Percentiles rank a stretch among this genome's conserved stretches.
phyloP scores from a whole-genome alignment of 2,329 filamentous ascomycete species.

The Venturiaceae sp. region DNA sequence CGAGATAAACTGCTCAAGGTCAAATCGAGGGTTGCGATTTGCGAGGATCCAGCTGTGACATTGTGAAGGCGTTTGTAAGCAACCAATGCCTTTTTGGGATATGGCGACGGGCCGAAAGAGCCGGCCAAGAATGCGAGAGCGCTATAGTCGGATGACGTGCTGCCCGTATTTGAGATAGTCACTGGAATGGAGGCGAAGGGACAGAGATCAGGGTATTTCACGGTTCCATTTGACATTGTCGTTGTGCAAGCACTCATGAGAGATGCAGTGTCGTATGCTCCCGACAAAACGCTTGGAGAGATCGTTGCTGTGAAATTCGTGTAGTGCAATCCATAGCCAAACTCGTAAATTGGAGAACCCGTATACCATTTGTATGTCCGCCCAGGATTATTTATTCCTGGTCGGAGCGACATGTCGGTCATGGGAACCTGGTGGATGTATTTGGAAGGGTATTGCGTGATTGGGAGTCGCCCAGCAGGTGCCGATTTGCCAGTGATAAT shows the following conservation, averaged over 20 bases:
- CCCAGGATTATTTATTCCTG: conserved; percentile 36
- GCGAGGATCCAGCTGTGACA: conserved; percentile 23
- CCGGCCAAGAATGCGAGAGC: conserved; percentile 41
- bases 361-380: conserved; percentile 52
- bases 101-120: conserved; percentile 38
- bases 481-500: conserved; percentile 40
- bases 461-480: conserved; percentile 44
- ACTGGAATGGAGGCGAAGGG: conserved; percentile 33
- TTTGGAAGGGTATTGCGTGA: conserved; percentile 45
- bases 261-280: conserved; percentile 8
- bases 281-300: not conserved
- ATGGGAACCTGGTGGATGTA: conserved; percentile 42
- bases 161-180: conserved; percentile 39
- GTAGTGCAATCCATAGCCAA: conserved; percentile 30
- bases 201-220: conserved; percentile 31
- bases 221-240: conserved; percentile 12
- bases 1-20: conserved; percentile 41
- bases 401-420: conserved; percentile 47
- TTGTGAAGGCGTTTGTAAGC: conserved; percentile 37
- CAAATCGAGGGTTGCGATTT: conserved; percentile 27
- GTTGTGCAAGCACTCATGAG: conserved; percentile 26
- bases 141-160: conserved; percentile 40
- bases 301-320: conserved; percentile 8
- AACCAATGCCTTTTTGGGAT: conserved; percentile 43
- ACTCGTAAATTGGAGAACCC: conserved; percentile 39